Evolutionary conservation across 2,329 filamentous ascomycete genomes (phyloP).

Genomic region (Arthrobotrys entomopaga): DNA sequence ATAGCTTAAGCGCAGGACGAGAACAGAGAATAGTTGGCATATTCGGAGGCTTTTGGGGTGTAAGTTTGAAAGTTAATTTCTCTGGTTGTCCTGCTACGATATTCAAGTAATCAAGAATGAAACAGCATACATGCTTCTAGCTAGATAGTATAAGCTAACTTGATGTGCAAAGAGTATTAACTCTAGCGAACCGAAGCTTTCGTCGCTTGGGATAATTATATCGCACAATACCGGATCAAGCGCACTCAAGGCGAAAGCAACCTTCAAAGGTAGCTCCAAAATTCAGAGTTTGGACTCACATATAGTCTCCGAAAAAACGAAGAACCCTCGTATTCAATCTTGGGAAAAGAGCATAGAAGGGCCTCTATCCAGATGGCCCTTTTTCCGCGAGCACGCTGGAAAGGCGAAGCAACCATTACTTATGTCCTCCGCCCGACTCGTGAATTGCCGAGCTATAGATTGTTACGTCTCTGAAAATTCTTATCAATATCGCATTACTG

Average conservation of each 20-base stretch:
- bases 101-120: no score
- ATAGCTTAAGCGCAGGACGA: background rate
- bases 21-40: slow-evolving; percentile 6
- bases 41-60: slow-evolving; percentile 18
- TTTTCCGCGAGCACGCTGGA: no score
- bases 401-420: background rate
- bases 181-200: slow-evolving; percentile 1
- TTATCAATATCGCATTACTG: slow-evolving; percentile 17
- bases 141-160: background rate
- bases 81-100: background rate
- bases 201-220: slow-evolving; percentile 16
- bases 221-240: background rate
- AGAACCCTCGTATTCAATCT: slow-evolving; percentile 13
- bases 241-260: background rate
- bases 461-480: slow-evolving; percentile 21
- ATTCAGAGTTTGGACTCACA: background rate
- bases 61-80: slow-evolving; percentile 1
- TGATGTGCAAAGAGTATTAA: background rate
- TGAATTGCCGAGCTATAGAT: slow-evolving; percentile 15
- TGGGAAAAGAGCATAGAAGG: background rate
- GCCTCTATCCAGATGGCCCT: no score
- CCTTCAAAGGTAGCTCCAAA: background rate
- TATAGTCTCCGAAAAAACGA: background rate
- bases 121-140: no score
- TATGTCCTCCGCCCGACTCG: slow-evolving; percentile 7